Conservation (phyloP, 495 filamentous ascomycete genomes). For the Penicillium arizonense region DNA sequence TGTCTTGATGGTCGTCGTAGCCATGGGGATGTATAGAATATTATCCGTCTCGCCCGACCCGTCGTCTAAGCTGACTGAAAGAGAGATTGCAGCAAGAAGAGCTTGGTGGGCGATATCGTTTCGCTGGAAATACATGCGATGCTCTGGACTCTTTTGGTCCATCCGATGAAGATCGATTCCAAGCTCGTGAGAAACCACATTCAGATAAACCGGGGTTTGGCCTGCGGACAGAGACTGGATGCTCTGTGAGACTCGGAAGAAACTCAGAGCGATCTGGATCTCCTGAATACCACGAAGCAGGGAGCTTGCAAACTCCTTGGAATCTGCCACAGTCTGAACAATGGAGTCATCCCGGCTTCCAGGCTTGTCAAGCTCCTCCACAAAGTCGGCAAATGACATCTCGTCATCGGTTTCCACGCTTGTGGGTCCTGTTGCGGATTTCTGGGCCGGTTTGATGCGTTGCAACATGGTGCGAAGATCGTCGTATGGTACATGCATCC, state of each 20-base stretch:
- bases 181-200: slow-evolving; percentile 91
- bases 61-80: slow-evolving; percentile 89
- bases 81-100: slow-evolving; percentile 84
- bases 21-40: slow-evolving; percentile 94
- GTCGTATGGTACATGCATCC: slow-evolving; percentile 87
- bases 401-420: slow-evolving; percentile 46
- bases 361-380: slow-evolving; percentile 73
- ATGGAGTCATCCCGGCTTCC: slow-evolving; percentile 73
- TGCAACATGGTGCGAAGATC: slow-evolving; percentile 66
- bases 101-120: slow-evolving; percentile 95
- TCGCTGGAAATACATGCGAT: slow-evolving; percentile 98
- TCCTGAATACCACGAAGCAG: slow-evolving; percentile 91
- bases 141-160: slow-evolving; percentile 89
- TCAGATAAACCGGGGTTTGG: slow-evolving; percentile 72
- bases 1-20: slow-evolving; percentile 91
- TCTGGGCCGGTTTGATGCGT: slow-evolving; percentile 42
- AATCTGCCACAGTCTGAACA: slow-evolving; percentile 86
- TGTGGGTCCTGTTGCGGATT: slow-evolving; percentile 32
- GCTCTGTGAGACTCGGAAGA: slow-evolving; percentile 79
- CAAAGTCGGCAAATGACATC: slow-evolving; percentile 68
- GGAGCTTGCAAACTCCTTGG: slow-evolving; percentile 87
- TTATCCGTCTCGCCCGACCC: slow-evolving; percentile 79
- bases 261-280: slow-evolving; percentile 93
- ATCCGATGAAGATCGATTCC: slow-evolving; percentile 91
- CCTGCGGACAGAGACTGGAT: slow-evolving; percentile 62